Conservation (phyloP, 1,139 yeast species). For the Suhomyces coccinellae region DNA sequence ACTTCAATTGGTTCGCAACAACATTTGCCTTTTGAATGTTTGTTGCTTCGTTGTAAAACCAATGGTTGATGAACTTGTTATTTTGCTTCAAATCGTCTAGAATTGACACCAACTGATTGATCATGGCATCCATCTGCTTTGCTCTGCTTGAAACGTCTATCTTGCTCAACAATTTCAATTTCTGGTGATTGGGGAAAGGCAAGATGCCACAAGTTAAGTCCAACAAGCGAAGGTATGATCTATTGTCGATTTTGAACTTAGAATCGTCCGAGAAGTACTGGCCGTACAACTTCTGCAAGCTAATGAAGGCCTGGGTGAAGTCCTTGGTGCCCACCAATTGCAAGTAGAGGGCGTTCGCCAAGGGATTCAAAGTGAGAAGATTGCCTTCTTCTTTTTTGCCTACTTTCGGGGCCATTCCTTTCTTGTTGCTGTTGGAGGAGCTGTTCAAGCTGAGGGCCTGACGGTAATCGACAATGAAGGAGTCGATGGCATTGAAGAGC, state of each 20-base stretch:
- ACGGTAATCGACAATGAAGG: slow-evolving; percentile 45
- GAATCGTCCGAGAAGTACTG: slow-evolving; percentile 24
- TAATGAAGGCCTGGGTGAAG: slow-evolving; percentile 41
- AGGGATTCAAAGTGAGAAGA: slow-evolving; percentile 56
- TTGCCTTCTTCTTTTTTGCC: slow-evolving; percentile 21
- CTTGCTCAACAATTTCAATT: slow-evolving; percentile 41
- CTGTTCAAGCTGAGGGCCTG: slow-evolving; percentile 22
- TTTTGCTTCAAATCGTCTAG: slow-evolving; percentile 35
- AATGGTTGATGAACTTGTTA: slow-evolving; percentile 39
- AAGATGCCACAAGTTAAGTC: slow-evolving; percentile 60
- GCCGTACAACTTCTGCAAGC: slow-evolving; percentile 36
- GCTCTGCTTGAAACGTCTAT: slow-evolving; percentile 37
- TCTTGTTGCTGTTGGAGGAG: slow-evolving; percentile 9
- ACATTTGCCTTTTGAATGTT: slow-evolving; percentile 57
- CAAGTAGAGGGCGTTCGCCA: slow-evolving; percentile 58
- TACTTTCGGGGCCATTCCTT: slow-evolving; percentile 1
- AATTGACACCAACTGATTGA: slow-evolving; percentile 36
- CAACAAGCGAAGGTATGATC: slow-evolving; percentile 39
- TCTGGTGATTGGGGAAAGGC: slow-evolving; percentile 56
- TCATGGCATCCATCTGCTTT: slow-evolving; percentile 30
- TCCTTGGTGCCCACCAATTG: slow-evolving; percentile 53
- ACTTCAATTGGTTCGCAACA: slow-evolving; percentile 60
- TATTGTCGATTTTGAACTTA: slow-evolving; percentile 23
- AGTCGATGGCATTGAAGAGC: slow-evolving; percentile 43
- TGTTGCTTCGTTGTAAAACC: slow-evolving; percentile 52